Base-by-base conservation (phyloP, 805 yeast genomes). In the Wickerhamomyces subpelliculosus region DNA sequence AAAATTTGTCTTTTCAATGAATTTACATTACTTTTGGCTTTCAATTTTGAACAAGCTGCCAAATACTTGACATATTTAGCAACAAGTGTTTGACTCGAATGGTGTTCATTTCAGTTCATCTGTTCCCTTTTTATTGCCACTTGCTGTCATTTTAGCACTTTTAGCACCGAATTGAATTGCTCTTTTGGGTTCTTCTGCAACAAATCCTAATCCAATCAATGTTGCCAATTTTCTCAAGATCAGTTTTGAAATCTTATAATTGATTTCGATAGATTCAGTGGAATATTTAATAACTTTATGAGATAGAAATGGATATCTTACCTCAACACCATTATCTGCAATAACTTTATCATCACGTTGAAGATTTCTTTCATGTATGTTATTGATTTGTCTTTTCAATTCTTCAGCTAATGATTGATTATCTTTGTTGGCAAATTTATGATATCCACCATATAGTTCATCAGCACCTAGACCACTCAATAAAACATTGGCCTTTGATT, bases 91-190 rank as follows among this genome's bases (percentile, higher is more conserved):
- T 31, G 34, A 18, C n/a, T 6, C 23, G 6, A 21, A 21, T 21
- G 6, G 9, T 13, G 5, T 17, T 23, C 18, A 44, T 39, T 44
- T 42, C 22, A 65, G 39, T 38, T 60, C 49, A 49, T 82, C 93
- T 0, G 89, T 83, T 0, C 97, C 97, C 50, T 78, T 82, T 29
- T 73, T 67, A 48, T 77, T 82, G 4, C 89, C 81, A 32, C 82
- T 75, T 1, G 90, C 90, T 4, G 78, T 69, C 81, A 93, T 78
- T 58, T 90, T 94, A 1, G 99, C 98, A 54, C 95, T 82, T 45
- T 84, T 80, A 0, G 97, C 85, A 0, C 99, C 99, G 59, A 93
- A 93, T 55, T 93, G 98, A 43, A 93, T 88, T 0, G 99, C 99
- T 34, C 99, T 68, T 55, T 93, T 93, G 2, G 83, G 76, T 54